Conservation (phyloP, 2,329 filamentous ascomycete species). For the Pyrenophora graminea region DNA sequence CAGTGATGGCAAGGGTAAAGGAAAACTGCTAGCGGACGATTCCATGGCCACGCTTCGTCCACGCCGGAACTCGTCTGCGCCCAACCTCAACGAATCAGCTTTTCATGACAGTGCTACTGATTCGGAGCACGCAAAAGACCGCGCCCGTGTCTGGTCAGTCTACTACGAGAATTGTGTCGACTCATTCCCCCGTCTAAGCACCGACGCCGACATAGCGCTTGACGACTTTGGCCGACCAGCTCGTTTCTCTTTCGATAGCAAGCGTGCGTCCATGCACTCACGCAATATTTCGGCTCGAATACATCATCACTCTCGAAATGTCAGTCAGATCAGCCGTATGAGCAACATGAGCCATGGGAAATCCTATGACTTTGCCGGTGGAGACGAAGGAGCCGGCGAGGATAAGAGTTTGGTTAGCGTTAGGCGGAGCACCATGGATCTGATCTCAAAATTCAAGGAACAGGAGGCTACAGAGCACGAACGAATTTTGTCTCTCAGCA, state of each 20-base stretch:
- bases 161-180: conserved; percentile 44
- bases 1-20: conserved; percentile 13
- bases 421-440: conserved; percentile 48
- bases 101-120: conserved; percentile 19
- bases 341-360: conserved; percentile 26
- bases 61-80: conserved; percentile 28
- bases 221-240: conserved; percentile 21
- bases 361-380: conserved; percentile 18
- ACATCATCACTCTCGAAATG: conserved; percentile 24
- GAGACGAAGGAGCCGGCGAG: conserved; percentile 22
- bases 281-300: conserved; percentile 18
- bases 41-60: conserved; percentile 34
- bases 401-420: conserved; percentile 41
- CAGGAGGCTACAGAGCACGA: conserved; percentile 44
- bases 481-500: conserved; percentile 30
- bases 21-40: conserved; percentile 20
- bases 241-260: conserved; percentile 28
- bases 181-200: conserved; percentile 31
- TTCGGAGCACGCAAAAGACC: conserved; percentile 17
- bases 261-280: conserved; percentile 17
- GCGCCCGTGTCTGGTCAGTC: conserved; percentile 40
- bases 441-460: conserved; percentile 45
- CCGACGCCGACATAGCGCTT: conserved; percentile 16
- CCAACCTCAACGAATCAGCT: conserved; percentile 18
- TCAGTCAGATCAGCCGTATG: conserved; percentile 26